Conservation (phyloP, 768 basidiomycete genomes). For the Artomyces pyxidatus region DNA sequence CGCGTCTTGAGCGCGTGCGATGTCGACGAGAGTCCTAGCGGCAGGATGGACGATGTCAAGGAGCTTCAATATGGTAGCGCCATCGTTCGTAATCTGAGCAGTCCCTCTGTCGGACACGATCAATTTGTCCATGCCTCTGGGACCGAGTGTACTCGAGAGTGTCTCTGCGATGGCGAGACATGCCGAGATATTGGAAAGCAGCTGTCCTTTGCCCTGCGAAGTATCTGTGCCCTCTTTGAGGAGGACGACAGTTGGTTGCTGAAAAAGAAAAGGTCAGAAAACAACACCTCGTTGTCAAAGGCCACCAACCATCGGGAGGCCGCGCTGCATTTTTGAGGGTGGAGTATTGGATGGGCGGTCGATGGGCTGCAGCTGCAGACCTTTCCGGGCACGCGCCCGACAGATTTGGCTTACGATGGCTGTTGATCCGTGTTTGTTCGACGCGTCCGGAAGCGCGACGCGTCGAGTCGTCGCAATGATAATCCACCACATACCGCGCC, state of each 20-base stretch:
- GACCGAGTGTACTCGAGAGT: slow-evolving; percentile 91
- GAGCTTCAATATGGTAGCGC: slow-evolving; percentile 95
- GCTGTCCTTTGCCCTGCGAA: slow-evolving; percentile 87
- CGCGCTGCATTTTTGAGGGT: slow-evolving; percentile 69
- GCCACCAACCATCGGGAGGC: slow-evolving; percentile 27
- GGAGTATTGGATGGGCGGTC: background rate
- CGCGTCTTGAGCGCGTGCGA: slow-evolving; percentile 95
- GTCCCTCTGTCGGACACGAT: slow-evolving; percentile 92
- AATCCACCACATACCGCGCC: no score
- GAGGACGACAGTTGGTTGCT: slow-evolving; percentile 98
- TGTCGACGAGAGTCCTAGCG: slow-evolving; percentile 95
- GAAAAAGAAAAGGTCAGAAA: slow-evolving; percentile 11
- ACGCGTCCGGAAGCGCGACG: slow-evolving; percentile 26
- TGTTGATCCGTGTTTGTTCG: slow-evolving; percentile 31
- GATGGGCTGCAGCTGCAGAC: background rate
- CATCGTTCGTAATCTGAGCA: slow-evolving; percentile 99
- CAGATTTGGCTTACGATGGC: background rate
- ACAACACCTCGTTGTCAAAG: background rate
- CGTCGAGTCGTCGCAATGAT: slow-evolving; percentile 19
- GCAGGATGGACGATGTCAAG: slow-evolving; percentile 98
- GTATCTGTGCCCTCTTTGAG: slow-evolving; percentile 94
- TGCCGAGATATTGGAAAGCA: slow-evolving; percentile 93
- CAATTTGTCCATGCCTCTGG: slow-evolving; percentile 97
- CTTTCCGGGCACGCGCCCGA: background rate
- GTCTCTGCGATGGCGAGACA: slow-evolving; percentile 92